Percentiles rank a stretch among this genome's conserved stretches.
Evolutionary conservation across 2,329 filamentous ascomycete species (phyloP).

Genomic region (Colletotrichum zoysiae): DNA sequence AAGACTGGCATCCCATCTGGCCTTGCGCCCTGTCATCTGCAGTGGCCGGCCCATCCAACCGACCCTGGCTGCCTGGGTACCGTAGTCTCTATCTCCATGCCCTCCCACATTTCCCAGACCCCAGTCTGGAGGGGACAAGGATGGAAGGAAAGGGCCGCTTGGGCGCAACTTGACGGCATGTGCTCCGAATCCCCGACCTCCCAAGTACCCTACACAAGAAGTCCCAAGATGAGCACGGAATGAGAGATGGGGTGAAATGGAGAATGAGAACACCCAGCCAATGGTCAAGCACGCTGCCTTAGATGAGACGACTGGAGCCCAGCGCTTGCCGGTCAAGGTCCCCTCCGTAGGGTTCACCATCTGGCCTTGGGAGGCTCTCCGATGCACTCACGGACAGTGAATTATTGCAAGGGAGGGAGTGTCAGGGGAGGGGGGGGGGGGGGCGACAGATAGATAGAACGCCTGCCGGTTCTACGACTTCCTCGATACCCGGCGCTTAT

Average conservation of each 20-base stretch:
- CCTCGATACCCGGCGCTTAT: slow-evolving; percentile 34
- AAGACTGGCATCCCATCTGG: slow-evolving; percentile 26
- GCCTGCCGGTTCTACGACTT: slow-evolving; percentile 15
- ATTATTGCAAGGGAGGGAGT: slow-evolving; percentile 25
- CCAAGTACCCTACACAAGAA: slow-evolving; percentile 28
- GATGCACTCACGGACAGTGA: slow-evolving; percentile 34
- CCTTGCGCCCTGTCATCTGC: slow-evolving; percentile 23
- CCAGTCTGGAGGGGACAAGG: slow-evolving; percentile 32
- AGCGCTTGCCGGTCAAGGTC: slow-evolving; percentile 26
- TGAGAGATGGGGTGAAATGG: slow-evolving; percentile 40
- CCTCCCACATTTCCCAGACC: slow-evolving; percentile 29
- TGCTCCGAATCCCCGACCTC: slow-evolving; percentile 22
- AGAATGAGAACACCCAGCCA: slow-evolving; percentile 35
- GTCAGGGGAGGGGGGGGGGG: slow-evolving; percentile 9
- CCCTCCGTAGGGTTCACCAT: slow-evolving; percentile 21
- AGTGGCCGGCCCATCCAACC: slow-evolving; percentile 36
- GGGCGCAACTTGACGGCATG: slow-evolving; percentile 27
- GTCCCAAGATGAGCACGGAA: slow-evolving; percentile 36
- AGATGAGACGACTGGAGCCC: slow-evolving; percentile 39
- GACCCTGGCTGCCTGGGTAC: slow-evolving; percentile 33
- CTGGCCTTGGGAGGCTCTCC: slow-evolving; percentile 28
- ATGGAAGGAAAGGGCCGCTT: slow-evolving; percentile 28
- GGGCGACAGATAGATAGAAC: slow-evolving; percentile 21
- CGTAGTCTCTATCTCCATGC: slow-evolving; percentile 34
- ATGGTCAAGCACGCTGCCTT: slow-evolving; percentile 30